Evolutionary conservation across 1,284 basidiomycete genomes (phyloP).

Genomic region (Apiotrichum sp.): DNA sequence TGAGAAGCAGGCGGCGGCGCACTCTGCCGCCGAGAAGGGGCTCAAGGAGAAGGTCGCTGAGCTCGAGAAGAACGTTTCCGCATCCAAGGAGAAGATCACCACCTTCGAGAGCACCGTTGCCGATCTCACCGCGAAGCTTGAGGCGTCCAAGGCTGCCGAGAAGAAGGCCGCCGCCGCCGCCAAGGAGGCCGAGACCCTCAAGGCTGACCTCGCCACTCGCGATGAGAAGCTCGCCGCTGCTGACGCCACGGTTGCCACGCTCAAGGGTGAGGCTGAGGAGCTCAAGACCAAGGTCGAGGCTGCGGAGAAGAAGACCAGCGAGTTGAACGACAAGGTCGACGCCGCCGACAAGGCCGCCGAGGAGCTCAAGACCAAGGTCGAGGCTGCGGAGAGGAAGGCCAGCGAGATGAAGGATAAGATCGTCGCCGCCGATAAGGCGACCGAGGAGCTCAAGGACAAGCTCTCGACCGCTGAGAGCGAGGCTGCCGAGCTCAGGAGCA

Average conservation of each 20-base stretch:
- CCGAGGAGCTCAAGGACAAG: not conserved
- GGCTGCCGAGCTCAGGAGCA: not conserved
- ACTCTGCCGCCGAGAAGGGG: constrained; percentile 3
- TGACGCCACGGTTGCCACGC: not conserved
- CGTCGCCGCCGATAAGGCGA: constrained; percentile 10
- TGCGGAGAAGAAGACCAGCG: constrained; percentile 13
- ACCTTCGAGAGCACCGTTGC: not conserved
- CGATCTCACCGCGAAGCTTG: not conserved
- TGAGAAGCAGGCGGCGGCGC: not conserved
- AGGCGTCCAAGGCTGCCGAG: not conserved
- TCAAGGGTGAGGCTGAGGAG: not conserved
- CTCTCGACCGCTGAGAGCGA: not conserved
- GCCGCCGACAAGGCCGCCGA: not conserved
- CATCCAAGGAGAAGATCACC: not conserved
- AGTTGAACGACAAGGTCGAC: not conserved
- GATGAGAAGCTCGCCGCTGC: not conserved
- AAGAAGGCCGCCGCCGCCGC: not conserved
- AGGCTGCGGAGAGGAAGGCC: constrained; percentile 10
- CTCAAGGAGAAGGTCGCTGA: not conserved
- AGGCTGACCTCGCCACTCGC: not conserved
- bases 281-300: not conserved
- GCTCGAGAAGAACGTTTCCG: not conserved
- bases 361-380: not conserved
- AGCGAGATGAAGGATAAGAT: constrained; percentile 9
- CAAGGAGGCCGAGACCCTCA: no score